phyloP scores from a whole-genome alignment of 1,139 yeast genomes.

The Geotrichum carabidarum region DNA sequence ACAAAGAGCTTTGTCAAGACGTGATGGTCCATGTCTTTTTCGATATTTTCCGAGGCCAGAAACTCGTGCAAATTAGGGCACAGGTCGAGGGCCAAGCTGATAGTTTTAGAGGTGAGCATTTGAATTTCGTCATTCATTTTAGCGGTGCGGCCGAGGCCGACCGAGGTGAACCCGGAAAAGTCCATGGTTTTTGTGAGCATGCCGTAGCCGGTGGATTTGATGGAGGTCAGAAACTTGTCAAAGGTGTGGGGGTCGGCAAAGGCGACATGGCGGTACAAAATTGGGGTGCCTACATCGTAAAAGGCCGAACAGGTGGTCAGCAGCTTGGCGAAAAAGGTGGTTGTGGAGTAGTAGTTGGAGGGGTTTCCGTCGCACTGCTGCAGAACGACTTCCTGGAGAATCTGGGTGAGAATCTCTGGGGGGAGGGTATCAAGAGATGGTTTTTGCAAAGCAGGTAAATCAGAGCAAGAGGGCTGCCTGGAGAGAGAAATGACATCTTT shows the following conservation, averaged over 20 bases:
- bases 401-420: constrained; percentile 33
- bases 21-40: constrained; percentile 66
- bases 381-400: constrained; percentile 32
- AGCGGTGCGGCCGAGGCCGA: constrained; percentile 85
- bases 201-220: constrained; percentile 53
- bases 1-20: constrained; percentile 47
- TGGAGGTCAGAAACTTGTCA: constrained; percentile 60
- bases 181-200: constrained; percentile 71
- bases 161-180: constrained; percentile 82
- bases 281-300: constrained; percentile 38
- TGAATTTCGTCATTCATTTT: constrained; percentile 88
- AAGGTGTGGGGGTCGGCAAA: constrained; percentile 81
- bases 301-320: constrained; percentile 35
- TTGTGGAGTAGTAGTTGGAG: constrained; percentile 24
- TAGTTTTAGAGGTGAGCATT: constrained; percentile 76
- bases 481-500: constrained; percentile 1
- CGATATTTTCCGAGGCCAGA: constrained; percentile 79
- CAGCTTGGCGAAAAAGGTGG: constrained; percentile 27
- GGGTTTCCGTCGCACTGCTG: constrained; percentile 20
- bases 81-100: constrained; percentile 42
- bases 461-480: constrained; percentile 1
- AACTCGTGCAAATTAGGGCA: constrained; percentile 71
- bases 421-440: constrained; percentile 30
- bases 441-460: constrained; percentile 1
- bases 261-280: constrained; percentile 60